Evolutionary conservation across 2,329 filamentous ascomycete genomes (phyloP).

Genomic region (Verticillium tricorpus): DNA sequence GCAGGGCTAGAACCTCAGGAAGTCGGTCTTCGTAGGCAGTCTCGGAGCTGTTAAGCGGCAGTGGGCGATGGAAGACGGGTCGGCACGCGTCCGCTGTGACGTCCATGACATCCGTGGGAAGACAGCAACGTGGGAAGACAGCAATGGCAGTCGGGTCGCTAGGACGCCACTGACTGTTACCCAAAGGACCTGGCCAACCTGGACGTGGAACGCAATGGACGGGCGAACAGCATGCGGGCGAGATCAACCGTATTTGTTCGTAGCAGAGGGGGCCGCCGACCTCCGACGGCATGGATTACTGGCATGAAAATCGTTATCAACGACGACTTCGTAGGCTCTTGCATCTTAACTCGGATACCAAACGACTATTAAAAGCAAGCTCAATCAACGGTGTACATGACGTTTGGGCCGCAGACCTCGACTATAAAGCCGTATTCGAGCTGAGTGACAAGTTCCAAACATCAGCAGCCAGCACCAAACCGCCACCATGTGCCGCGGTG

Average conservation of each 20-base stretch:
- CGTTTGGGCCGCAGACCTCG: too few relatives aligned
- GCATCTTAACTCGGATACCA: background rate
- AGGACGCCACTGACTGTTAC: too few relatives aligned
- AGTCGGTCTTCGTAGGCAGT: background rate
- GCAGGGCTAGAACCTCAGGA: background rate
- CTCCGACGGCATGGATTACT: background rate
- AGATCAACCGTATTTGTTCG: background rate
- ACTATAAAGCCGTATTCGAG: background rate
- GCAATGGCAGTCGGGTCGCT: too few relatives aligned
- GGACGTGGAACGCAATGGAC: background rate
- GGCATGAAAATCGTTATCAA: background rate
- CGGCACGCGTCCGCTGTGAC: background rate
- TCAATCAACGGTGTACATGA: background rate
- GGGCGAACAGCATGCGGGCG: background rate
- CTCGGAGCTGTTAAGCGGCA: background rate
- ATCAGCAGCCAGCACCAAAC: background rate
- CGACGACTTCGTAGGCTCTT: background rate
- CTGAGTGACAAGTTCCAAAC: background rate
- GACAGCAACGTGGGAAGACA: too few relatives aligned
- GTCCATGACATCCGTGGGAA: too few relatives aligned
- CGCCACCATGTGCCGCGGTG: conserved; percentile 46
- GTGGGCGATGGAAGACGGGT: background rate
- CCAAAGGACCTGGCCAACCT: too few relatives aligned
- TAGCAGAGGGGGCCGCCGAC: background rate
- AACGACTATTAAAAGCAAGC: background rate